Percentiles rank a stretch among this genome's conserved stretches.
phyloP scores from a whole-genome alignment of 345 rosid genomes.

The Eucalyptus cladocalyx region DNA sequence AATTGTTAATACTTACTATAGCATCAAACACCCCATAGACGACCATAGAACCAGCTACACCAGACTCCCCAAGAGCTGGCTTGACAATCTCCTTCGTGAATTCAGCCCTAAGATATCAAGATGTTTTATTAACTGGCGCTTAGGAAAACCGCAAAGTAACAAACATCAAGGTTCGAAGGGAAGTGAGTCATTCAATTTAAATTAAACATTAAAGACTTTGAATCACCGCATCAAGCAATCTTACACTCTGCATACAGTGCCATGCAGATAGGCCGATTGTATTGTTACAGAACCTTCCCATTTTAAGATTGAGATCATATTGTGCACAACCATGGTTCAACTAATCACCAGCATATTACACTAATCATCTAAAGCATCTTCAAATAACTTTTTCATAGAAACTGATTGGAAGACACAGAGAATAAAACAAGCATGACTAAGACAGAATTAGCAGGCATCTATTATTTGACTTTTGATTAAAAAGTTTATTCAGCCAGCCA shows the following conservation, averaged over 20 bases:
- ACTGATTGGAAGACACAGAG: background rate
- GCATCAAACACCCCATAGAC: conserved; percentile 90
- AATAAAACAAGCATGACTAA: background rate
- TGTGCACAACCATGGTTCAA: background rate
- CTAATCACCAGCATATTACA: background rate
- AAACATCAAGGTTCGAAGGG: background rate
- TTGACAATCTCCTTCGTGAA: conserved; percentile 79
- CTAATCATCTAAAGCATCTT: background rate
- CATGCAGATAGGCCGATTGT: background rate
- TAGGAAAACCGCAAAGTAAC: background rate
- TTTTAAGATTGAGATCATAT: background rate
- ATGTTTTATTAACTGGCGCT: background rate
- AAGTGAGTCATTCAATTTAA: background rate
- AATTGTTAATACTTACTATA: conserved; percentile 39
- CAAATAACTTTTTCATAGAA: background rate
- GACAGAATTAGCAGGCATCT: background rate
- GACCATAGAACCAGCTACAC: conserved; percentile 92
- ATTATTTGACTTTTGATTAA: background rate
- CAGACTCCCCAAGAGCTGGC: conserved; percentile 74
- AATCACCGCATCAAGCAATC: background rate
- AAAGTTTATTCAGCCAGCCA: background rate
- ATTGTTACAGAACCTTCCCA: background rate
- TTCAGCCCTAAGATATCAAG: conserved; percentile 53
- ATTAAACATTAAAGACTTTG: background rate
- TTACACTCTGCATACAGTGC: background rate